A percentile compares a stretch with the other conserved stretches of the same genome.
phyloP scores from a whole-genome alignment of 768 basidiomycete species.

The Boletus sensibilis region DNA sequence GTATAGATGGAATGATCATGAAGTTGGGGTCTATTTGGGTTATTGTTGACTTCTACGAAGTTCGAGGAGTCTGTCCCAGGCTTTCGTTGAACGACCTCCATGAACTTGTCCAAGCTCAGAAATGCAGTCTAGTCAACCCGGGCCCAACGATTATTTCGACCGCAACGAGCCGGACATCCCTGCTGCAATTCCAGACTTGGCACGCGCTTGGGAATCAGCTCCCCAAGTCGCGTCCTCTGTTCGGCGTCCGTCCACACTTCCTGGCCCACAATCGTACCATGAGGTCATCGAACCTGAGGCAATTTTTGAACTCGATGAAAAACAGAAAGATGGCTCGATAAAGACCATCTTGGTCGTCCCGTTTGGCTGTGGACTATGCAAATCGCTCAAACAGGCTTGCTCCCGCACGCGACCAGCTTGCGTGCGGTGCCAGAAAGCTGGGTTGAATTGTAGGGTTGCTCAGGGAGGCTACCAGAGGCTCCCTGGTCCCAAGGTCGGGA shows the following conservation, averaged over 20 bases:
- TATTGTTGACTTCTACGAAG: background rate
- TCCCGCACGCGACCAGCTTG: conserved; percentile 29
- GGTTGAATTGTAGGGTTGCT: background rate
- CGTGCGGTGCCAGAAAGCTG: conserved; percentile 20
- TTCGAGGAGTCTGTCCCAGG: background rate
- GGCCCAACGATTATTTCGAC: background rate
- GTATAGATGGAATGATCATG: background rate
- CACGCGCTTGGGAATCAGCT: conserved; percentile 20
- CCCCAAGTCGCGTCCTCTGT: conserved; percentile 17
- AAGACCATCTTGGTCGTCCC: conserved; percentile 25
- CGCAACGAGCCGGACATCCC: background rate
- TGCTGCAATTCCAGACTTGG: conserved; percentile 14
- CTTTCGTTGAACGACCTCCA: background rate
- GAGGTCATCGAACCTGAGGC: conserved; percentile 15
- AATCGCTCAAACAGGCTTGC: conserved; percentile 11
- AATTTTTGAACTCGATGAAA: conserved; percentile 30
- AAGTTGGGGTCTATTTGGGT: background rate
- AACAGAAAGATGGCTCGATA: conserved; percentile 3
- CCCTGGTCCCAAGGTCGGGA: conserved; percentile 22
- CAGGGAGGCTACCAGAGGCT: conserved; percentile 21
- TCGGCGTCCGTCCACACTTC: conserved; percentile 27
- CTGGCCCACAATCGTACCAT: conserved; percentile 20
- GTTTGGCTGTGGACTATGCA: conserved; percentile 19
- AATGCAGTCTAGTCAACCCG: conserved; percentile 10
- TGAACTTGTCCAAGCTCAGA: background rate